Conservation (phyloP, 345 rosid species). For the Aethionema arabicum region DNA sequence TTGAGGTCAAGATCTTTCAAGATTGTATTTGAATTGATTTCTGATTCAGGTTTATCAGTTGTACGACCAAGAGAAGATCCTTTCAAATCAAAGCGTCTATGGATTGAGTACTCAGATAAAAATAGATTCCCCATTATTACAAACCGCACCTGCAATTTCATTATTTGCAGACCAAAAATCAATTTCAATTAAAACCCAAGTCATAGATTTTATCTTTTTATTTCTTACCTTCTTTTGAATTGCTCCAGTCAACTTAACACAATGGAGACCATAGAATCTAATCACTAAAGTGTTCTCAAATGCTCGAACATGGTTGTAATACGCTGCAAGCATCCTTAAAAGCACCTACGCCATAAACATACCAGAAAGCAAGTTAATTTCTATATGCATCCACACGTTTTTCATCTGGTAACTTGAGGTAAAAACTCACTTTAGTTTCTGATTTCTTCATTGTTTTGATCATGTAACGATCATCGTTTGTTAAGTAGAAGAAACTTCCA, state of each 20-base stretch:
- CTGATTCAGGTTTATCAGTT: conserved; percentile 78
- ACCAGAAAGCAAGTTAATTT: not conserved
- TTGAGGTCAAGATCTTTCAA: conserved; percentile 90
- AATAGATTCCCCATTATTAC: conserved; percentile 93
- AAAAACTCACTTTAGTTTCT: conserved; percentile 66
- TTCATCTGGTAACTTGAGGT: not conserved
- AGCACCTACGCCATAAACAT: conserved; percentile 53
- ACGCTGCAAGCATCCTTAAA: conserved; percentile 91
- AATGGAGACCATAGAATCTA: conserved; percentile 84
- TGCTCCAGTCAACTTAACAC: conserved; percentile 77
- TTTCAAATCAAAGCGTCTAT: conserved; percentile 86
- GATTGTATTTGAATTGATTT: conserved; percentile 73
- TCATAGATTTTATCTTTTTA: not conserved
- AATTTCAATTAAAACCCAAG: conserved; percentile 18
- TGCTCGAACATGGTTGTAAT: conserved; percentile 80
- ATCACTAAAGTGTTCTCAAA: conserved; percentile 78
- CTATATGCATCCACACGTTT: conserved; percentile 11
- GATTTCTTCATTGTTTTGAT: conserved; percentile 91
- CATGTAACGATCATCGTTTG: conserved; percentile 89
- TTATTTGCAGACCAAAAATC: not conserved
- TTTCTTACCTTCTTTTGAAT: conserved; percentile 74
- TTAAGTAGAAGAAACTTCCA: conserved; percentile 92
- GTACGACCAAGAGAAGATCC: conserved; percentile 92
- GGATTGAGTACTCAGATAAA: conserved; percentile 71
- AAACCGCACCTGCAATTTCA: conserved; percentile 63